Evolutionary conservation across 1,139 yeast species (phyloP).

Genomic region (Ogataea hybrid): DNA sequence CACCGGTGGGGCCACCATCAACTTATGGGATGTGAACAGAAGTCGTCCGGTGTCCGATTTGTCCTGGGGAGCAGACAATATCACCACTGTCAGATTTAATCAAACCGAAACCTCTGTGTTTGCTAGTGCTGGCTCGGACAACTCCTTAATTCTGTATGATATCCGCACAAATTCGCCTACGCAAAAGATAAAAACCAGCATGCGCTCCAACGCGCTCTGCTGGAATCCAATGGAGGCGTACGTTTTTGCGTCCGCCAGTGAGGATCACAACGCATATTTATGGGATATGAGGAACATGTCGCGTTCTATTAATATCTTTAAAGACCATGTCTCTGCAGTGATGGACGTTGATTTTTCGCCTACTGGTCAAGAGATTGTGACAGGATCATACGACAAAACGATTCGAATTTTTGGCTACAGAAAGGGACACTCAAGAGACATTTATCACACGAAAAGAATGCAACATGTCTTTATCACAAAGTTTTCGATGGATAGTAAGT

Average conservation of each 20-base stretch:
- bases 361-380: slow-evolving; percentile 93
- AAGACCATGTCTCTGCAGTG: slow-evolving; percentile 96
- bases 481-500: slow-evolving; percentile 84
- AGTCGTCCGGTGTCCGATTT: slow-evolving; percentile 73
- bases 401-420: slow-evolving; percentile 65
- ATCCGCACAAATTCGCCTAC: slow-evolving; percentile 90
- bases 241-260: slow-evolving; percentile 87
- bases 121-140: slow-evolving; percentile 92
- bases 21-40: slow-evolving; percentile 85
- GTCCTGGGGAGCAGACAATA: slow-evolving; percentile 96
- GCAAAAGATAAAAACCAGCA: slow-evolving; percentile 79
- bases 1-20: slow-evolving; percentile 88
- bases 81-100: slow-evolving; percentile 80
- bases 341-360: slow-evolving; percentile 95
- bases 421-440: slow-evolving; percentile 91
- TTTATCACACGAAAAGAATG: slow-evolving; percentile 97
- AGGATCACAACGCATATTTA: slow-evolving; percentile 91
- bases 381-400: slow-evolving; percentile 94
- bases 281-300: slow-evolving; percentile 95
- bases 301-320: slow-evolving; percentile 76
- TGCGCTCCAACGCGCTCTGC: slow-evolving; percentile 81
- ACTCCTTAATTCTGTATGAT: slow-evolving; percentile 87
- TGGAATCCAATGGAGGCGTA: slow-evolving; percentile 99
- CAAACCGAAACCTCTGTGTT: slow-evolving; percentile 85
- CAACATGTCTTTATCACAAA: slow-evolving; percentile 86